Evolutionary conservation across 805 yeast species (phyloP), one percentile per base, ranked within the genome.

Genomic region (Yamadazyma ubonensis): DNA sequence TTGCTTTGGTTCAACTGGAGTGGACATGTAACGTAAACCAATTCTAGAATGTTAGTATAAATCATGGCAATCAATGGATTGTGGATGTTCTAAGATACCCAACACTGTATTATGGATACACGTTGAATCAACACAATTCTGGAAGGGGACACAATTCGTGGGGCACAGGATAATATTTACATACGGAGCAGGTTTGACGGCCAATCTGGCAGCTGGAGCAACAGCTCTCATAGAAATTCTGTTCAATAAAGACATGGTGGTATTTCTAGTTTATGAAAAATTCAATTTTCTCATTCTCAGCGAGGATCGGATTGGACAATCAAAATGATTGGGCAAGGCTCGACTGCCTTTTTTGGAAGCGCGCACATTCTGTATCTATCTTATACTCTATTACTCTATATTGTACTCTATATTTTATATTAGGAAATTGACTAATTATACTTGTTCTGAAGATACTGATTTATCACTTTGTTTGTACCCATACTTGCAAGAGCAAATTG

Each of bases 1-100:
- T 54, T 83, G 76, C 75, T 88, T 84, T 68, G 96, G 96, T 58
- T 90, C 96, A 48, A 70, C 75, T 53, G 83, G 86, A 36, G 81
- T 71, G 33, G 88, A 78, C 63, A 79, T 63, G 60, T 64, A 71
- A 75, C 91, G 84, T 52, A 78, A 61, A 49, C 85, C 86, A 58
- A 76, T 65, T 61, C 76, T 71, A 52, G 15, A 49, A 34, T n/a
- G 69, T 63, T 63, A 64, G 71, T 66, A 65, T 7, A 11, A 9
- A 27, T n/a, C n/a, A n/a, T n/a, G n/a, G n/a, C n/a, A n/a, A n/a
- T n/a, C n/a, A n/a, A n/a, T n/a, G n/a, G n/a, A n/a, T n/a, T n/a
- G n/a, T n/a, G n/a, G n/a, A n/a, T n/a, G n/a, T n/a, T n/a, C n/a
- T n/a, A n/a, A n/a, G n/a, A n/a, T n/a, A n/a, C n/a, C n/a, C n/a